Percentiles rank a stretch among this genome's conserved stretches.
Evolutionary conservation across 495 filamentous ascomycete genomes (phyloP).

Genomic region (Aspergillus sparsus): DNA sequence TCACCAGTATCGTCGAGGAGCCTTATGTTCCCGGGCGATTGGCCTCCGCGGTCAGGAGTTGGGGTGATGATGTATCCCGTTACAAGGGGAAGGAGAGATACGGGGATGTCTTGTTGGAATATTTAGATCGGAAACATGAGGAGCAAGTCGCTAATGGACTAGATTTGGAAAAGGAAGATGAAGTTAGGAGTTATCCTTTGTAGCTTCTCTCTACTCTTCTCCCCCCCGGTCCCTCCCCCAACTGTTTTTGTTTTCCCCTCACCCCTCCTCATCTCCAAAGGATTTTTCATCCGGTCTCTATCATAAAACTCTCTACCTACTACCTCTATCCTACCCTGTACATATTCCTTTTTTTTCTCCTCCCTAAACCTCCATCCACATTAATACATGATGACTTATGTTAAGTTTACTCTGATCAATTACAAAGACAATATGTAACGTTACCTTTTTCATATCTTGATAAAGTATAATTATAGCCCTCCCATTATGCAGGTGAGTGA

Average conservation of each 20-base stretch:
- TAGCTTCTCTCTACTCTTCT: not conserved
- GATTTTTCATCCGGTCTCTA: no score
- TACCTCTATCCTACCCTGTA: no score
- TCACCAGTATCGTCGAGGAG: slow-evolving; percentile 66
- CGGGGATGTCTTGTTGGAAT: slow-evolving; percentile 77
- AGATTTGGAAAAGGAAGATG: slow-evolving; percentile 60
- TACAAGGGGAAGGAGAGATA: slow-evolving; percentile 87
- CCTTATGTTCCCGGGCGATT: slow-evolving; percentile 70
- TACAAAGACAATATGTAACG: not conserved
- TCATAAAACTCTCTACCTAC: no score
- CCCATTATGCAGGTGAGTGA: no score
- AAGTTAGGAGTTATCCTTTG: slow-evolving; percentile 54
- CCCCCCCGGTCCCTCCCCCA: no score
- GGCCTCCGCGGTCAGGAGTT: slow-evolving; percentile 75
- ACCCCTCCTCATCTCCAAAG: no score
- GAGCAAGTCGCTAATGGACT: slow-evolving; percentile 71
- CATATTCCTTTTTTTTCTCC: no score
- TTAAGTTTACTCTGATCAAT: no score
- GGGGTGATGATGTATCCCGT: slow-evolving; percentile 78
- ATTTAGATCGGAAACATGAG: slow-evolving; percentile 74
- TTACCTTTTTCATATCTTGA: not conserved
- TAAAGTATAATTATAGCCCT: no score
- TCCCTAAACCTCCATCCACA: no score
- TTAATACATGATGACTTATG: no score
- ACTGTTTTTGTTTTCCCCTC: no score